Conservation (phyloP, 805 yeast genomes). For the Metschnikowia noctiluminum region DNA sequence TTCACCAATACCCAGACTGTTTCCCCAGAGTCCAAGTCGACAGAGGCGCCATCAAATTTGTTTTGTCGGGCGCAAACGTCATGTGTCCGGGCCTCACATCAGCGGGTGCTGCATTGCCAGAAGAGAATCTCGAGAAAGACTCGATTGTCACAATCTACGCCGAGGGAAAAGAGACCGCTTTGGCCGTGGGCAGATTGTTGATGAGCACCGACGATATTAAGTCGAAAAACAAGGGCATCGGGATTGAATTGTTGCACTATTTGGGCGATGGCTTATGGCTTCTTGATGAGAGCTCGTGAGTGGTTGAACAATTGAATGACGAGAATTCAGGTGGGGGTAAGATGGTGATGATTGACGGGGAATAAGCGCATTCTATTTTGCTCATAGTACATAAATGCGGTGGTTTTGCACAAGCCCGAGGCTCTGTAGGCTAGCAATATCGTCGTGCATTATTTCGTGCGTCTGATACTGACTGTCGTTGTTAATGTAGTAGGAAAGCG, state of each 20-base stretch:
- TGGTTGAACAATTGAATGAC: background rate
- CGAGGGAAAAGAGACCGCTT: slow-evolving; percentile 86
- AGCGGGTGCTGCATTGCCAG: slow-evolving; percentile 80
- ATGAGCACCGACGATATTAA: slow-evolving; percentile 92
- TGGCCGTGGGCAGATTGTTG: slow-evolving; percentile 83
- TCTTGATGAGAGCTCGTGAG: slow-evolving; percentile 37
- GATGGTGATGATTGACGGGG: background rate
- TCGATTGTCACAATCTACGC: slow-evolving; percentile 81
- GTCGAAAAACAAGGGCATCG: slow-evolving; percentile 79
- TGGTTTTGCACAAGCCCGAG: slow-evolving; percentile 23
- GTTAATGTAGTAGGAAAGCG: slow-evolving; percentile 25
- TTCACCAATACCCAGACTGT: slow-evolving; percentile 77
- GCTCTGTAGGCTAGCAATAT: slow-evolving; percentile 26
- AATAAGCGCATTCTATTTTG: background rate
- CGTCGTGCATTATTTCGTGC: slow-evolving; percentile 25
- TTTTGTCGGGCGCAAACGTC: slow-evolving; percentile 91
- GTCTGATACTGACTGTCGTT: slow-evolving; percentile 14
- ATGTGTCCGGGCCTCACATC: slow-evolving; percentile 96
- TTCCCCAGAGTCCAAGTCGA: slow-evolving; percentile 90
- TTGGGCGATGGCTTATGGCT: slow-evolving; percentile 89
- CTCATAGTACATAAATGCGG: slow-evolving; percentile 16
- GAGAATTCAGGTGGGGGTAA: background rate
- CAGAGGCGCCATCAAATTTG: slow-evolving; percentile 94
- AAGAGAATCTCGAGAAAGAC: slow-evolving; percentile 60
- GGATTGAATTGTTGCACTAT: slow-evolving; percentile 78